A percentile compares a stretch with the other conserved stretches of the same genome.
Evolutionary conservation across 768 basidiomycete genomes (phyloP).

Genomic region (Galerina marginata): DNA sequence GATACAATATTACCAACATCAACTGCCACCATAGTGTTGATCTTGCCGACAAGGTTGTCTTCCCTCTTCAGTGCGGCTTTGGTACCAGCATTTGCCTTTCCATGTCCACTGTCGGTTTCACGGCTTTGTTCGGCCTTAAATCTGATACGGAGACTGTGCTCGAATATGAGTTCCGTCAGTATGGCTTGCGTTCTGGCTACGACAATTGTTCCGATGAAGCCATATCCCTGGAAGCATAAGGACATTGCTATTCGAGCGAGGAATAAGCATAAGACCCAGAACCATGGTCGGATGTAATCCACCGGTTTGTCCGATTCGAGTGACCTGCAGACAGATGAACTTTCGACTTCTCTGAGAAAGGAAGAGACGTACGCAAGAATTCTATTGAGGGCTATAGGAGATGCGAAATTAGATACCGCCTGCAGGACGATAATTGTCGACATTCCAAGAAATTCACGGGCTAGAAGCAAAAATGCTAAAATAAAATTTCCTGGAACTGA

Average conservation of each 20-base stretch:
- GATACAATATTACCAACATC: constrained; percentile 50
- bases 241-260: constrained; percentile 51
- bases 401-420: constrained; percentile 36
- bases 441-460: constrained; percentile 35
- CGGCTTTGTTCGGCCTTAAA: constrained; percentile 50
- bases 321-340: constrained; percentile 41
- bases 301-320: constrained; percentile 59
- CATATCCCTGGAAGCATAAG: constrained; percentile 62
- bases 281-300: constrained; percentile 60
- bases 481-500: too few species aligned
- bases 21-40: constrained; percentile 77
- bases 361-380: constrained; percentile 39
- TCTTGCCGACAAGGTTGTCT: constrained; percentile 68
- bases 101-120: constrained; percentile 21
- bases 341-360: background rate
- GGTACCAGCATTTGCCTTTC: background rate
- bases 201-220: constrained; percentile 52
- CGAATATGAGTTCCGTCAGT: constrained; percentile 47
- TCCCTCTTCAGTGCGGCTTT: constrained; percentile 24
- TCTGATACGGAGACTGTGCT: constrained; percentile 63
- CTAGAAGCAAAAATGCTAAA: constrained; percentile 9
- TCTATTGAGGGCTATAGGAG: constrained; percentile 49
- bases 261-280: constrained; percentile 66
- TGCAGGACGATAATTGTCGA: constrained; percentile 31
- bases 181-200: constrained; percentile 45